These are phyloP conservation scores for Pelargonium nanum DNA, from an alignment of 345 rosid species.

Conservation along the genomic window DNA sequence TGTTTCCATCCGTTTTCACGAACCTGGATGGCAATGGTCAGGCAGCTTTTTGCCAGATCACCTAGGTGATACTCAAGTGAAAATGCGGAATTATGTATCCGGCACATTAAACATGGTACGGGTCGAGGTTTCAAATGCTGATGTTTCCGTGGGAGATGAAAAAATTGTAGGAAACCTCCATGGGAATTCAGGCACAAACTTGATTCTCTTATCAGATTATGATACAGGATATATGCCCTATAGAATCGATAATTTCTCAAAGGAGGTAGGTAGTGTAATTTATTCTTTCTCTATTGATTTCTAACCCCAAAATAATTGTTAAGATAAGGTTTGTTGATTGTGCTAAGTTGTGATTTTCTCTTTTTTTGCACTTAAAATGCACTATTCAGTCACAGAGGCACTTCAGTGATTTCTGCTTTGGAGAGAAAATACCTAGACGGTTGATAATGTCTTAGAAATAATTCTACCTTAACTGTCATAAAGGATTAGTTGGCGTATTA, in stretches of 20 bases:
- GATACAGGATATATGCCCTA: conserved; percentile 89
- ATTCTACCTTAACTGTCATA: neutral
- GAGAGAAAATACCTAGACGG: neutral
- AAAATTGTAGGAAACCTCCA: conserved; percentile 58
- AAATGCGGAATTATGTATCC: conserved; percentile 67
- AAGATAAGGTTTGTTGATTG: conserved; percentile 55
- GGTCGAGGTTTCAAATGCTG: conserved; percentile 88
- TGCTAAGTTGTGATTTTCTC: neutral
- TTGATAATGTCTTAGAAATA: neutral
- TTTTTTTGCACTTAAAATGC: too few relatives aligned
- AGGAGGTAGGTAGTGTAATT: conserved; percentile 55
- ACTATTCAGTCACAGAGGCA: too few relatives aligned
- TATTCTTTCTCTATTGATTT: neutral
- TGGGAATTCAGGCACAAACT: conserved; percentile 73
- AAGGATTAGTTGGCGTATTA: neutral
- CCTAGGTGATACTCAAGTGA: conserved; percentile 88
- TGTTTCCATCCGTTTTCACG: conserved; percentile 69
- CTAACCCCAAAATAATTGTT: conserved; percentile 40
- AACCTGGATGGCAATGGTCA: conserved; percentile 98
- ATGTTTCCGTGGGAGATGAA: conserved; percentile 63
- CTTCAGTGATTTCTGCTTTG: neutral
- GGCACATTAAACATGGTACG: conserved; percentile 68
- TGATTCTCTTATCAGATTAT: conserved; percentile 84
- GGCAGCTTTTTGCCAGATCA: conserved; percentile 93
- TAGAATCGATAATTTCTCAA: conserved; percentile 93